A percentile compares a stretch with the other conserved stretches of the same genome.
phyloP scores from a whole-genome alignment of 768 basidiomycete genomes.

The Calocybe cyanea region DNA sequence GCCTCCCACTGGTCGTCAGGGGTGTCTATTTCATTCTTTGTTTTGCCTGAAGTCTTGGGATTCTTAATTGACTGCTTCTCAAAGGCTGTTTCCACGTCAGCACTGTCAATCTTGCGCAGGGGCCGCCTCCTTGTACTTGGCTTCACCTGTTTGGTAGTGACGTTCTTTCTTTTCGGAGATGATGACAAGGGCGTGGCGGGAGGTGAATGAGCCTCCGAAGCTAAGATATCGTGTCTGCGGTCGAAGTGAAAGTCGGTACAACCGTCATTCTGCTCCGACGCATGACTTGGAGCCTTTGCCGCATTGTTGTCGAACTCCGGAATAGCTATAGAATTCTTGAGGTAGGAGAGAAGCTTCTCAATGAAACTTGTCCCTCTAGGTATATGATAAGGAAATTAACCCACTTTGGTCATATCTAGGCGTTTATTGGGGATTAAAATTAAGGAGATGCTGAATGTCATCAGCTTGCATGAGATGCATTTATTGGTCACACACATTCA shows the following conservation, averaged over 20 bases:
- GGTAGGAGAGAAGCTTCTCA: no score
- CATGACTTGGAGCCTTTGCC: no score
- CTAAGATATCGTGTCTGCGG: not conserved
- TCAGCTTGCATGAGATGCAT: constrained; percentile 21
- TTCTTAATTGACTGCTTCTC: not conserved
- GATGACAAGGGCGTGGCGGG: not conserved
- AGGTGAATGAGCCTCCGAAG: not conserved
- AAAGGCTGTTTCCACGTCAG: not conserved
- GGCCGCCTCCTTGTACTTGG: not conserved
- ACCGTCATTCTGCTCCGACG: no score
- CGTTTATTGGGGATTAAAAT: no score
- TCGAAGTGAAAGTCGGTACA: constrained; percentile 21
- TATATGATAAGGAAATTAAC: no score
- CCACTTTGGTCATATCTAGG: no score
- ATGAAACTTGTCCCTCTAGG: no score
- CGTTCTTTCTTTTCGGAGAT: not conserved
- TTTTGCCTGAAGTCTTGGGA: constrained; percentile 15
- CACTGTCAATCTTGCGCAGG: not conserved
- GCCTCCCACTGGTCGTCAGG: constrained; percentile 40
- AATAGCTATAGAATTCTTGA: no score
- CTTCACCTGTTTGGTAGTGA: not conserved
- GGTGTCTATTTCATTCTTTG: constrained; percentile 12
- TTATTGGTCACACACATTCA: constrained; percentile 4
- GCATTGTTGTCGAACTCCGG: no score
- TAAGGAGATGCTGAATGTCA: constrained; percentile 24